phyloP scores from a whole-genome alignment of 2,329 filamentous ascomycete species.

The Apiospora rasikravindrae region DNA sequence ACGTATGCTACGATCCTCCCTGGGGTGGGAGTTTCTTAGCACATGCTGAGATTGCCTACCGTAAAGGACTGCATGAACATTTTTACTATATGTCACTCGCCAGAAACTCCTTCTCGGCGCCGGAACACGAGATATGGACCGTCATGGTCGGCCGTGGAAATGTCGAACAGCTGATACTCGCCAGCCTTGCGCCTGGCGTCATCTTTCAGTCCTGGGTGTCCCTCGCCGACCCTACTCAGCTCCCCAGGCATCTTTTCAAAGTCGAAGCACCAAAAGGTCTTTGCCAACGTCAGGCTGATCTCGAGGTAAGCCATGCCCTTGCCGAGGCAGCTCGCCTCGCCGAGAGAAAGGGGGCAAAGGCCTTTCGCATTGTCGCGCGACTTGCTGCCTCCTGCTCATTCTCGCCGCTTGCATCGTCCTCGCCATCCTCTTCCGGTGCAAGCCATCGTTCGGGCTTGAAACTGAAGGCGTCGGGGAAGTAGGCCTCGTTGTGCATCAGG shows the following conservation, averaged over 20 bases:
- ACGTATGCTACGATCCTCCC: too few relatives aligned
- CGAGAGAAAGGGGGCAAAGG: slow-evolving; percentile 44
- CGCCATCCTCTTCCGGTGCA: background rate
- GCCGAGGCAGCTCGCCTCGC: slow-evolving; percentile 47
- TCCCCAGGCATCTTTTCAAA: background rate
- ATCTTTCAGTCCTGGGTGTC: background rate
- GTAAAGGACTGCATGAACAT: too few relatives aligned
- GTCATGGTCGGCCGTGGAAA: background rate
- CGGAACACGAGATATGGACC: too few relatives aligned
- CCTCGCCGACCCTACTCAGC: background rate
- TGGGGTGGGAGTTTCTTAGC: too few relatives aligned
- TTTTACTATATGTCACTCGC: too few relatives aligned
- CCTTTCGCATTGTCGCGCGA: slow-evolving; percentile 29
- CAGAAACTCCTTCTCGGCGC: too few relatives aligned
- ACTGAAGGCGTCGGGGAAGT: slow-evolving; percentile 23
- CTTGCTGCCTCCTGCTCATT: background rate
- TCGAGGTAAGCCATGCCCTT: slow-evolving; percentile 33
- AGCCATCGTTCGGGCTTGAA: slow-evolving; percentile 26
- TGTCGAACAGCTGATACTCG: background rate
- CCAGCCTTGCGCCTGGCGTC: background rate
- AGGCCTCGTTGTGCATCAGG: slow-evolving; percentile 21
- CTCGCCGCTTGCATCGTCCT: background rate
- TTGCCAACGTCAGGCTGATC: slow-evolving; percentile 19
- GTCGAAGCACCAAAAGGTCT: background rate
- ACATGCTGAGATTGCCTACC: too few relatives aligned